Evolutionary conservation across 352 stramenopile genomes (phyloP).

Genomic region (Albugo candida): DNA sequence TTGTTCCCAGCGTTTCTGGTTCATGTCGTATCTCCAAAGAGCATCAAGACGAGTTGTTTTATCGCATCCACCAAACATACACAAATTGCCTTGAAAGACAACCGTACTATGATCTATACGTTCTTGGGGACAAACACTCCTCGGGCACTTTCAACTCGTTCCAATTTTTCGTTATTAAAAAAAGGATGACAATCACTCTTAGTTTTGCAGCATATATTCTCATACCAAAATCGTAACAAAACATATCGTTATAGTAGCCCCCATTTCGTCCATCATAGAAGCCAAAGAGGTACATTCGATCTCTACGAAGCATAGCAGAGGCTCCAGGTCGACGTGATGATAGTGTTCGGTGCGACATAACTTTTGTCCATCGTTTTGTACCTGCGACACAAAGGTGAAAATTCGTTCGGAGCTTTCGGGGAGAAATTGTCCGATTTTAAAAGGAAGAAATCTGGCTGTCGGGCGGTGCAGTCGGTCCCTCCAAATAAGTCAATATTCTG

Average conservation of each 20-base stretch:
- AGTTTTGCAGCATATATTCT: conserved; percentile 13
- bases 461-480: conserved; percentile 50
- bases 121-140: conserved; percentile 36
- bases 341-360: conserved; percentile 37
- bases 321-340: conserved; percentile 57
- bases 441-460: conserved; percentile 74
- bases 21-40: too few species aligned
- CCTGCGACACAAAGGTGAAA: conserved; percentile 1
- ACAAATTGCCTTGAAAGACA: conserved; percentile 52
- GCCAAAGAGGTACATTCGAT: conserved; percentile 78
- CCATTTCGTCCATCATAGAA: conserved; percentile 77
- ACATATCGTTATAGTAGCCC: conserved; percentile 82
- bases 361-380: conserved; percentile 45
- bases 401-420: neutral
- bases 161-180: conserved; percentile 28
- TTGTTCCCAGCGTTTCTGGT: too few species aligned
- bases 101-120: conserved; percentile 80
- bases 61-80: too few species aligned
- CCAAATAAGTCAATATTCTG: conserved; percentile 63
- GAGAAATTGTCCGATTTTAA: conserved; percentile 23
- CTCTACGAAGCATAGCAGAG: conserved; percentile 59
- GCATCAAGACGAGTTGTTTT: too few species aligned
- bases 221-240: too few species aligned
- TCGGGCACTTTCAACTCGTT: too few species aligned
- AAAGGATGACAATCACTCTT: neutral